Base-by-base conservation (phyloP, 345 rosid species). In the Salix arbutifolia region DNA sequence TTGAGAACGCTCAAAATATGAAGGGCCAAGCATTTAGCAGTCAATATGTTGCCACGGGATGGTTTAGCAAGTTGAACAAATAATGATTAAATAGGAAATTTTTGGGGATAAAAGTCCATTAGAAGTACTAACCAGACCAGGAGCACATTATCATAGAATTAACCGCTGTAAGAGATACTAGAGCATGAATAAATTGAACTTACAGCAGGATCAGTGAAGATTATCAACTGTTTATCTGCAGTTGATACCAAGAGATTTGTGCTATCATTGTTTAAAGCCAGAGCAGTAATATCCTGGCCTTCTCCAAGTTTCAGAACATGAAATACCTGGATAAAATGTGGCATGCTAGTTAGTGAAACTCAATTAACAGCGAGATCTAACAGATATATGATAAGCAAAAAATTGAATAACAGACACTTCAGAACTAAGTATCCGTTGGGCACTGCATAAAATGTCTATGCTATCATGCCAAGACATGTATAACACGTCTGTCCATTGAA, bases 121-220 rank as follows among this genome's bases (percentile, higher is more conserved):
- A n/a, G 25, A 58, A 3, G 64, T 58, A 3, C 14, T 10, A 58
- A 58, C 64, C 10, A n/a, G 64, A 58, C 61, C 14, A 58, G 64
- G 28, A 58, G 64, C 64, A 23, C 28, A 58, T 56, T 56, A 31
- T 42, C 42, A 42, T 19, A 48, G 74, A 44, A 31, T 16, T n/a
- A 44, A 11, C 53, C 6, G 18, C 52, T 46, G 52, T 46, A 46
- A 14, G 11, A 5, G 30, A 14, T 67, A 23, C 25, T 25, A 13
- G 48, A 19, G 52, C 11, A 19, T 18, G 67, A 50, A 28, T 19
- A 58, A 77, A 76, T 65, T 56, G 19, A 65, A 88, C 98, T 90
- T 88, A 96, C 99, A 67, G 94, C 89, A 48, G 98, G 99, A 84
- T 96, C 97, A 1, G 98, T 92, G 91, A 91, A 96, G 77, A 96